A percentile compares a stretch with the other conserved stretches of the same genome.
Evolutionary conservation across 2,329 filamentous ascomycete genomes (phyloP).

Genomic region (Colletotrichum truncatum): DNA sequence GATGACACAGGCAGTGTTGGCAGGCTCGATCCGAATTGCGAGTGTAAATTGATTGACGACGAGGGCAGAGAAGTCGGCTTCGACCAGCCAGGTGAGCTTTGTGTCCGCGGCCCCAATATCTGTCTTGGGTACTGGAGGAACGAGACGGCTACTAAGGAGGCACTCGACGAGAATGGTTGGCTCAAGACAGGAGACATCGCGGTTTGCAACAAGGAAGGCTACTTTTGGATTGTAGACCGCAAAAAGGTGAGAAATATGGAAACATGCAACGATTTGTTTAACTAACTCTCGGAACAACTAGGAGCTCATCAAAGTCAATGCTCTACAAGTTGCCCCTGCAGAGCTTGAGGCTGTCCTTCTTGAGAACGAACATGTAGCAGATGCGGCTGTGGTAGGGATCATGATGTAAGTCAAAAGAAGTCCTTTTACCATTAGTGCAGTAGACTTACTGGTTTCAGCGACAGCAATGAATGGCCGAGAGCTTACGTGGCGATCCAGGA

Average conservation of each 20-base stretch:
- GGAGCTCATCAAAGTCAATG: slow-evolving; percentile 69
- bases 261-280: not conserved
- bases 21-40: slow-evolving; percentile 60
- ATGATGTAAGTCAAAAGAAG: slow-evolving; percentile 46
- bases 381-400: slow-evolving; percentile 65
- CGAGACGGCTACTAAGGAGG: slow-evolving; percentile 61
- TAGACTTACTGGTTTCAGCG: slow-evolving; percentile 34
- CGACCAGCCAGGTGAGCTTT: slow-evolving; percentile 63
- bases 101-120: slow-evolving; percentile 63
- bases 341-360: slow-evolving; percentile 63
- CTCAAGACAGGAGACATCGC: slow-evolving; percentile 68
- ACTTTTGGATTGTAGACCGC: slow-evolving; percentile 57
- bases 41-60: slow-evolving; percentile 63
- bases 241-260: slow-evolving; percentile 50
- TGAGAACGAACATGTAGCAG: slow-evolving; percentile 59
- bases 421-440: not conserved
- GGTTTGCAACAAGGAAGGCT: slow-evolving; percentile 53
- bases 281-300: slow-evolving; percentile 34
- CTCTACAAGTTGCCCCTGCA: slow-evolving; percentile 67
- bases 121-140: slow-evolving; percentile 69
- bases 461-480: slow-evolving; percentile 60
- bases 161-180: slow-evolving; percentile 61
- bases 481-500: slow-evolving; percentile 62
- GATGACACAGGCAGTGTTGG: slow-evolving; percentile 60
- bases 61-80: slow-evolving; percentile 56